Percentiles rank a stretch among this genome's conserved stretches.
Conservation (phyloP, 768 basidiomycete species). For the Psilocybe cubensis region DNA sequence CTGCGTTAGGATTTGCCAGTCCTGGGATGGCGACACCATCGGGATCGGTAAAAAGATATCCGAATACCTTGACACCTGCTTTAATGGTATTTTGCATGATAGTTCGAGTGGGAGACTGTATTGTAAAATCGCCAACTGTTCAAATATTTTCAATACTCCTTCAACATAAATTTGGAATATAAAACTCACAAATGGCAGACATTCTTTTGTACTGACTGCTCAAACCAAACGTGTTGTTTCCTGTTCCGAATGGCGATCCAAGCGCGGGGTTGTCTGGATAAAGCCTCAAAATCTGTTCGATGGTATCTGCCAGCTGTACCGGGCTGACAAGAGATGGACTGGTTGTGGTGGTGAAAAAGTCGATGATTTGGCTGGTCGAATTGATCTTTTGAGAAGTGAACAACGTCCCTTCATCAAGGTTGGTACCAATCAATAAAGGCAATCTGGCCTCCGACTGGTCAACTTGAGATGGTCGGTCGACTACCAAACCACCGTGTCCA, state of each 20-base stretch:
- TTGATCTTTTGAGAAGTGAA: conserved; percentile 28
- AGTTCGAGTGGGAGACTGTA: conserved; percentile 29
- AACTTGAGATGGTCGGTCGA: conserved; percentile 37
- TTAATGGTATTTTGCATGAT: conserved; percentile 37
- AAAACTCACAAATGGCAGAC: conserved; percentile 26
- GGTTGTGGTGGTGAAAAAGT: conserved; percentile 22
- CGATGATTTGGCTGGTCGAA: conserved; percentile 24
- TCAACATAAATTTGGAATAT: conserved; percentile 4
- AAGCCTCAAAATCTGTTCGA: conserved; percentile 26
- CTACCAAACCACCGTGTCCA: conserved; percentile 37
- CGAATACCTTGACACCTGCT: conserved; percentile 36
- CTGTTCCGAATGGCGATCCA: conserved; percentile 48
- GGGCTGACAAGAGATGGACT: conserved; percentile 28
- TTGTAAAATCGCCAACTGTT: conserved; percentile 32
- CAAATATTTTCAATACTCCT: background rate
- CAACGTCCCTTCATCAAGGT: conserved; percentile 35
- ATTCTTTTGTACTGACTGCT: conserved; percentile 28
- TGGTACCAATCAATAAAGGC: conserved; percentile 45
- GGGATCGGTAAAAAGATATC: conserved; percentile 42
- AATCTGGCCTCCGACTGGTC: conserved; percentile 21
- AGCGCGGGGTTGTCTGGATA: conserved; percentile 42
- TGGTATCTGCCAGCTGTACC: conserved; percentile 10
- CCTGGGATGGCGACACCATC: background rate
- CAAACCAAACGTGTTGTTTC: conserved; percentile 44
- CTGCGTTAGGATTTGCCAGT: conserved; percentile 15